Conservation (phyloP, 345 rosid species). For the Anastatica hierochuntica region DNA sequence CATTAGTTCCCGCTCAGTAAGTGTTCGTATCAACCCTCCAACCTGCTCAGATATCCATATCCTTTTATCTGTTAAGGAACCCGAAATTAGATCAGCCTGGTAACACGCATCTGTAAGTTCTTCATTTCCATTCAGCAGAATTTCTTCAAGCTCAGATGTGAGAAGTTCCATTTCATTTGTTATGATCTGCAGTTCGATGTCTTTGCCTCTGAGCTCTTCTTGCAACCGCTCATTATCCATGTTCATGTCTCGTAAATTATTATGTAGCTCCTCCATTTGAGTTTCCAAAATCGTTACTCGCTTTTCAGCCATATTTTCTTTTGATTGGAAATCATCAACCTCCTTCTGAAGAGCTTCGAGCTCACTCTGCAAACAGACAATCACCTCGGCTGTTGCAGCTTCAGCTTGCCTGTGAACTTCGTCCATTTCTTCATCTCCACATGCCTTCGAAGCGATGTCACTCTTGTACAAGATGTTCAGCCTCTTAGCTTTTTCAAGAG, state of each 20-base stretch:
- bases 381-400: constrained; percentile 88
- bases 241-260: constrained; percentile 30
- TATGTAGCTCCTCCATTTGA: constrained; percentile 44
- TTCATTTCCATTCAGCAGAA: constrained; percentile 60
- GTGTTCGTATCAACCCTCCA: constrained; percentile 45
- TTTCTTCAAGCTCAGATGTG: constrained; percentile 59
- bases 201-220: constrained; percentile 50
- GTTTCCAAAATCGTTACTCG: constrained; percentile 36
- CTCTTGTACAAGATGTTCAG: constrained; percentile 58
- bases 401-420: constrained; percentile 66
- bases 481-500: constrained; percentile 77
- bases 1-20: constrained; percentile 61
- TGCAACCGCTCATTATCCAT: constrained; percentile 48
- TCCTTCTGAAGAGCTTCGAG: constrained; percentile 74
- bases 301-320: constrained; percentile 46
- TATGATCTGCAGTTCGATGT: constrained; percentile 38
- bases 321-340: constrained; percentile 51
- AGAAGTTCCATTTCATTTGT: constrained; percentile 73
- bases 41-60: constrained; percentile 83
- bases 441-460: constrained; percentile 47
- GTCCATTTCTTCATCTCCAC: constrained; percentile 70
- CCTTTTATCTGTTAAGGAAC: constrained; percentile 63
- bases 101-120: constrained; percentile 53
- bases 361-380: constrained; percentile 88
- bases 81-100: constrained; percentile 58